Conservation (phyloP, 306 rosid species). For the Castanopsis chinensis region DNA sequence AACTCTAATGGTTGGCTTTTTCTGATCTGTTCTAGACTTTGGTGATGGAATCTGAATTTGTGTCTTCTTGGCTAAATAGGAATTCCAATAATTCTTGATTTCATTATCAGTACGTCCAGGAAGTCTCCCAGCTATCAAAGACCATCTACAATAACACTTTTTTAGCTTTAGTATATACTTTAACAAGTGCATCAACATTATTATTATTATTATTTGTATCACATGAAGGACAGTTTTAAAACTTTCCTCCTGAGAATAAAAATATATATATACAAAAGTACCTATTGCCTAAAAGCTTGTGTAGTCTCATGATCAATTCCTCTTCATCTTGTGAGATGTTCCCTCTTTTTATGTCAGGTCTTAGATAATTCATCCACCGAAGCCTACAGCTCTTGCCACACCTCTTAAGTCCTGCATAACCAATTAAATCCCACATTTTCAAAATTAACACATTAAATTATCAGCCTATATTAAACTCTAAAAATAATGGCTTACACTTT, state of each 20-base stretch:
- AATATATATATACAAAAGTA: background rate
- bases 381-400: slow-evolving; percentile 33
- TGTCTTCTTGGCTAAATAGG: background rate
- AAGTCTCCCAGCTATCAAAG: slow-evolving; percentile 16
- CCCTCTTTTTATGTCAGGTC: slow-evolving; percentile 30
- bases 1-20: background rate
- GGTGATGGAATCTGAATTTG: background rate
- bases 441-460: too few relatives aligned
- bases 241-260: too few relatives aligned
- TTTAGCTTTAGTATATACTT: too few relatives aligned
- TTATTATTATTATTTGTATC: too few relatives aligned
- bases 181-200: too few relatives aligned
- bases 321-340: slow-evolving; percentile 20
- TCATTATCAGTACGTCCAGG: slow-evolving; percentile 11
- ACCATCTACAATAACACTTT: background rate
- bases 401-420: slow-evolving; percentile 18
- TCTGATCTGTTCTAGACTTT: background rate
- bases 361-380: slow-evolving; percentile 28
- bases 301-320: slow-evolving; percentile 24
- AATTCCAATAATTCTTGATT: slow-evolving; percentile 11
- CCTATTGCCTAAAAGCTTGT: slow-evolving; percentile 26
- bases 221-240: too few relatives aligned
- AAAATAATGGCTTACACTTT: too few relatives aligned
- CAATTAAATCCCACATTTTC: too few relatives aligned
- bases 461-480: too few relatives aligned